phyloP scores from a whole-genome alignment of 2,329 filamentous ascomycete species.

The Monosporascus ibericus region DNA sequence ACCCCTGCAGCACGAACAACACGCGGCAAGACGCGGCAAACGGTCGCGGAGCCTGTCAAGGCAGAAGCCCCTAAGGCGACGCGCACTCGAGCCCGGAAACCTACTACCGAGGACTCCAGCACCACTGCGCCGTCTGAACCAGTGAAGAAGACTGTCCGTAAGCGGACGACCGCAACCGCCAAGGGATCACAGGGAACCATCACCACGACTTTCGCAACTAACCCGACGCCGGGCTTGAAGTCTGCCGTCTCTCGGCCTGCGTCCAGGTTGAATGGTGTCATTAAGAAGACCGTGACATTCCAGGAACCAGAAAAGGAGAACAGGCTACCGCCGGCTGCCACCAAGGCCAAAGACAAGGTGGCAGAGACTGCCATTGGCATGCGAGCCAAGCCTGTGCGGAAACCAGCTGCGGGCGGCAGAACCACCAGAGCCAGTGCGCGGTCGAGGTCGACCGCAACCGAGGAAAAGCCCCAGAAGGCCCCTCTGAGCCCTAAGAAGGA shows the following conservation, averaged over 20 bases:
- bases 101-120: conserved; percentile 16
- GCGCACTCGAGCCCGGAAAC: conserved; percentile 25
- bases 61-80: conserved; percentile 22
- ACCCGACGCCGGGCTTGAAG: conserved; percentile 31
- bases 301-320: conserved; percentile 62
- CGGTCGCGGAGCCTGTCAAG: conserved; percentile 18
- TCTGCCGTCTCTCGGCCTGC: conserved; percentile 30
- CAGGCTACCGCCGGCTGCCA: conserved; percentile 33
- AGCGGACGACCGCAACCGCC: conserved; percentile 26
- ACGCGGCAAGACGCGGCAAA: conserved; percentile 40
- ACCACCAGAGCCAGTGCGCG: conserved; percentile 30
- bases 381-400: conserved; percentile 43
- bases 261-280: conserved; percentile 12
- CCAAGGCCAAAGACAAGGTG: conserved; percentile 25
- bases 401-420: conserved; percentile 30
- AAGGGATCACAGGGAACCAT: conserved; percentile 37
- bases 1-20: conserved; percentile 27
- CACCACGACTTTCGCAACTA: conserved; percentile 25
- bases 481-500: conserved; percentile 62
- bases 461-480: conserved; percentile 35
- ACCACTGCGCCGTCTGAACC: conserved; percentile 23
- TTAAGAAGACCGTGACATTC: conserved; percentile 58
- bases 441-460: conserved; percentile 23
- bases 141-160: conserved; percentile 30
- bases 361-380: conserved; percentile 31